Conservation (phyloP, 306 rosid genomes). For the Arachis stenosperma region DNA sequence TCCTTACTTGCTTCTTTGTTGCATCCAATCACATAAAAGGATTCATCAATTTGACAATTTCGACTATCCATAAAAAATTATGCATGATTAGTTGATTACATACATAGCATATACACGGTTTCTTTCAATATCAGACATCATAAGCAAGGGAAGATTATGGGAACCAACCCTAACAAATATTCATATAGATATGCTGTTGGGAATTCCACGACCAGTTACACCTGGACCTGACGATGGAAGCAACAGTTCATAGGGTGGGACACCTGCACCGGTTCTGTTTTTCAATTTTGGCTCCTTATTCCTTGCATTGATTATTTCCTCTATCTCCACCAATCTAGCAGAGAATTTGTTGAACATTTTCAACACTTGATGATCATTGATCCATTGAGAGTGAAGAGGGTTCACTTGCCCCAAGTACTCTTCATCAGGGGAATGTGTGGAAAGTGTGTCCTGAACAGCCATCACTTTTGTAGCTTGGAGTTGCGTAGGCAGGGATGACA, state of each 20-base stretch:
- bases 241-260: conserved; percentile 85
- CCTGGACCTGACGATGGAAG: conserved; percentile 88
- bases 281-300: conserved; percentile 65
- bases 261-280: conserved; percentile 89
- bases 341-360: conserved; percentile 62
- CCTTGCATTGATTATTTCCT: conserved; percentile 68
- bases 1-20: neutral
- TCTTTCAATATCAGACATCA: conserved; percentile 6
- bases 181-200: conserved; percentile 88
- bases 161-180: neutral
- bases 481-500: conserved; percentile 85
- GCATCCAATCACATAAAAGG: neutral
- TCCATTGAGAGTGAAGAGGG: conserved; percentile 69
- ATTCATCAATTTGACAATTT: neutral
- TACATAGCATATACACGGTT: conserved; percentile 5
- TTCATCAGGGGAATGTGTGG: conserved; percentile 92
- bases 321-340: conserved; percentile 67
- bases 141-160: neutral
- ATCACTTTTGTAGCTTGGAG: conserved; percentile 98
- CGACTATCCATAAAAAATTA: neutral
- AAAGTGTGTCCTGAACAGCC: conserved; percentile 95
- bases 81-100: neutral
- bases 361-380: conserved; percentile 57
- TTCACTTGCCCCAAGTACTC: conserved; percentile 91
- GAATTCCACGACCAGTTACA: conserved; percentile 92